These are phyloP conservation scores for Phytophthora boehmeriae DNA, from an alignment of 352 stramenopile genomes.

Conservation along the genomic window DNA sequence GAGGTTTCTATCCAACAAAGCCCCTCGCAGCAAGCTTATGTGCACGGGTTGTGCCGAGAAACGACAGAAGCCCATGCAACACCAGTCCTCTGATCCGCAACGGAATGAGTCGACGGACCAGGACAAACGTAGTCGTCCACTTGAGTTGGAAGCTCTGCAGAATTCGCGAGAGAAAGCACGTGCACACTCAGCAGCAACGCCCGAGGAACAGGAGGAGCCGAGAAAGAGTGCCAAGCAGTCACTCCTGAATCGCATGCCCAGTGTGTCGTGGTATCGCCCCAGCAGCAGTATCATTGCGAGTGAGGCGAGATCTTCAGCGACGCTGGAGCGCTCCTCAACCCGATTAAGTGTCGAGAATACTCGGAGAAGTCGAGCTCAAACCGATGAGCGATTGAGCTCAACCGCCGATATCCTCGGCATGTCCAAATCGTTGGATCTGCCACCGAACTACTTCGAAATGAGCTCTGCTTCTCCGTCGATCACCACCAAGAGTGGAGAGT, in stretches of 20 bases:
- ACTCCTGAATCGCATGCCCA: slow-evolving; percentile 23
- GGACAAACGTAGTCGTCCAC: neutral
- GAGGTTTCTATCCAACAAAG: slow-evolving; percentile 32
- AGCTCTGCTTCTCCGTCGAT: slow-evolving; percentile 23
- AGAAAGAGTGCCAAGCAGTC: slow-evolving; percentile 18
- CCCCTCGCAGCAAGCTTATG: slow-evolving; percentile 26
- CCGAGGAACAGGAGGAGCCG: slow-evolving; percentile 2
- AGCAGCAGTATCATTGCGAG: slow-evolving; percentile 12
- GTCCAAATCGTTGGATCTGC: slow-evolving; percentile 23
- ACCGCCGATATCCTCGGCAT: slow-evolving; percentile 37
- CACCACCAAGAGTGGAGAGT: neutral
- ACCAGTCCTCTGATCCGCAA: neutral
- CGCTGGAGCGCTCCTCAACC: slow-evolving; percentile 3
- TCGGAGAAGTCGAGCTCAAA: slow-evolving; percentile 6
- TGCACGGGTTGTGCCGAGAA: slow-evolving; percentile 28
- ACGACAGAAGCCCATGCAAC: slow-evolving; percentile 14
- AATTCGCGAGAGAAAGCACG: neutral
- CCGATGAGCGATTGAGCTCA: slow-evolving; percentile 19
- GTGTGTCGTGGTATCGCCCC: slow-evolving; percentile 7
- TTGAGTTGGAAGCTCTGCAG: neutral
- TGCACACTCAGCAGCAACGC: neutral
- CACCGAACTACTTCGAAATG: slow-evolving; percentile 33
- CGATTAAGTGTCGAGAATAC: slow-evolving; percentile 23
- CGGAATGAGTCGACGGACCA: neutral
- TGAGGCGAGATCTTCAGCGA: neutral